Evolutionary conservation across 2,329 filamentous ascomycete genomes (phyloP).

Genomic region (Ambrosiella beaveri): DNA sequence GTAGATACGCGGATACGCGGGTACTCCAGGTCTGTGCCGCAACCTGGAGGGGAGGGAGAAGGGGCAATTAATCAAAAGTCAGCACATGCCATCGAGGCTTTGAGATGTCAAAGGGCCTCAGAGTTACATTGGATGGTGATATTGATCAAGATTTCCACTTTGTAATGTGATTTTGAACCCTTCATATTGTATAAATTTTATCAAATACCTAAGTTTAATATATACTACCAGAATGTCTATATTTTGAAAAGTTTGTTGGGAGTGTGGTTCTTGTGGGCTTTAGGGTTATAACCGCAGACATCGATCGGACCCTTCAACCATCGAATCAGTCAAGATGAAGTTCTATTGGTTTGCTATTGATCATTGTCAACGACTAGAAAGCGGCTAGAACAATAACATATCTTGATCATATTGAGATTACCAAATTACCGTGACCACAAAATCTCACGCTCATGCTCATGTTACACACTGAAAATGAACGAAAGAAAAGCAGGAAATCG

Average conservation of each 20-base stretch:
- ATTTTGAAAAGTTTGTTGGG: no score
- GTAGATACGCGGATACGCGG: neutral
- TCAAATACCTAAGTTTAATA: neutral
- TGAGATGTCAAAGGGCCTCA: neutral
- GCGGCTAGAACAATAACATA: no score
- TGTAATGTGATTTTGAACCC: neutral
- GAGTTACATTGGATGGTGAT: neutral
- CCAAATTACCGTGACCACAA: neutral
- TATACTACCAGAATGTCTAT: neutral
- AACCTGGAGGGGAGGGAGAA: neutral
- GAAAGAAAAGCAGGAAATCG: neutral
- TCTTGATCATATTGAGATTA: no score
- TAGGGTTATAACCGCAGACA: no score
- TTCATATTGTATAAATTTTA: neutral
- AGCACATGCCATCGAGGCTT: neutral
- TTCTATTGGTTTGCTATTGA: no score
- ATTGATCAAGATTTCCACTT: neutral
- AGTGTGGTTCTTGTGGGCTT: no score
- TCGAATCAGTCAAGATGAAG: no score
- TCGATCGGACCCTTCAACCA: no score
- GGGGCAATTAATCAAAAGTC: neutral
- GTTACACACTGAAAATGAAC: neutral
- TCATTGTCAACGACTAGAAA: no score
- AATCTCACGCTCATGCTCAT: neutral
- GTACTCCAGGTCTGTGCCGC: neutral